Base-by-base conservation (phyloP, 2,329 filamentous ascomycete species). In the Aspergillus japonicus region DNA sequence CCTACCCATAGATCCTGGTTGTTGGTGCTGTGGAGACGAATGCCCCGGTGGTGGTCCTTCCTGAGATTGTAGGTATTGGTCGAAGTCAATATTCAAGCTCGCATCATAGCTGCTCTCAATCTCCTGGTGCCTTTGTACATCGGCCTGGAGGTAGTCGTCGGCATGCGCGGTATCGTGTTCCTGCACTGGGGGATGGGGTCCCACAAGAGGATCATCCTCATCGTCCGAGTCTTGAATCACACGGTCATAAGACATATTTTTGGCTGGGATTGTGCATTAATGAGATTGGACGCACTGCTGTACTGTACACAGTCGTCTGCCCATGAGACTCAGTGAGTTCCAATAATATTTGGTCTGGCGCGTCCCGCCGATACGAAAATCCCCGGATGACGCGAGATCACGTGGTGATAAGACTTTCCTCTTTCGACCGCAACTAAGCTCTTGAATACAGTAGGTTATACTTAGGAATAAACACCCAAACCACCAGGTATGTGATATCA, bases 151-250 rank as follows among this genome's bases (percentile, higher is more conserved):
- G 33, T 35, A 12, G 12, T 35, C 24, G 47, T 54, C 53, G 24
- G 51, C 19, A 31, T 60, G 54, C 26, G 35, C 47, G 31, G 52
- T 56, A 26, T 66, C 56, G 44, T 62, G 35, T 31, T 66, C 61
- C 44, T 64, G 64, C 11, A 57, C 52, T 35, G 68, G 31, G 58
- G 68, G 29, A 65, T 68, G 53, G 59, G 54, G 68, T 56, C 68
- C 70, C 42, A 66, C 66, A n/a, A 75, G 61, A 56, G 71, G 68
- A 51, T 76, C 75, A 11, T 77, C 76, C 44, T 80, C 73, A 26
- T 71, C 77, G 29, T 80, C 78, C 0, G 78, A 80, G 60, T 80
- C 78, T 54, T 77, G 76, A n/a, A 80, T 78, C 16, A 80, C 69
- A 51, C 73, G 72, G 50, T 69, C 66, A 53, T 64, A 66, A 31